phyloP scores from a whole-genome alignment of 2,329 filamentous ascomycete genomes.

The Mollisiaceae sp. region DNA sequence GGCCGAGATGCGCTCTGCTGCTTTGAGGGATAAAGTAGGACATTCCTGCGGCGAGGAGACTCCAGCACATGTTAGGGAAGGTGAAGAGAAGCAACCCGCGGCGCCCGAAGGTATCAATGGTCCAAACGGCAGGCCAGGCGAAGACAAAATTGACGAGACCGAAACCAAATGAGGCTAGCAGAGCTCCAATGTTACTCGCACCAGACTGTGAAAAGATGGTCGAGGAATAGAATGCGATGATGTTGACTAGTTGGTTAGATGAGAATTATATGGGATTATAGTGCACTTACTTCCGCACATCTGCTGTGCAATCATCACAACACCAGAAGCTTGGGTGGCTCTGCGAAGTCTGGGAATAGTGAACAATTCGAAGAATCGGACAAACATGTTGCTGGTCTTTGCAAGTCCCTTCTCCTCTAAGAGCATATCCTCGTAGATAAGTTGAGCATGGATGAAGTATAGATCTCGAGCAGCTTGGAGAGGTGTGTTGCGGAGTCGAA shows the following conservation, averaged over 20 bases:
- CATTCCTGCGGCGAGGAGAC: conserved; percentile 63
- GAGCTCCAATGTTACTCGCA: conserved; percentile 57
- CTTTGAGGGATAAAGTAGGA: conserved; percentile 55
- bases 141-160: conserved; percentile 67
- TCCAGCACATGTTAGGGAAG: conserved; percentile 70
- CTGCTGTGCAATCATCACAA: conserved; percentile 67
- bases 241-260: conserved; percentile 51
- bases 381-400: conserved; percentile 59
- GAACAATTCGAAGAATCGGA: conserved; percentile 68
- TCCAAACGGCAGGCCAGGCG: conserved; percentile 62
- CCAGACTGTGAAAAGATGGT: conserved; percentile 65
- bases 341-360: conserved; percentile 71
- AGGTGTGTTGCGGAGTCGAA: conserved; percentile 59
- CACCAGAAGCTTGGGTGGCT: conserved; percentile 76
- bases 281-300: conserved; percentile 36
- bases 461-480: conserved; percentile 67
- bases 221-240: conserved; percentile 77
- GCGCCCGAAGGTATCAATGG: conserved; percentile 69
- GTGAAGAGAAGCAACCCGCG: conserved; percentile 66
- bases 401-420: conserved; percentile 47
- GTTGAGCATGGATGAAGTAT: conserved; percentile 61
- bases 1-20: conserved; percentile 51
- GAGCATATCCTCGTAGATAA: conserved; percentile 45
- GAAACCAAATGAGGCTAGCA: conserved; percentile 68
- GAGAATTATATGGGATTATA: background rate